A percentile compares a stretch with the other conserved stretches of the same genome.
phyloP scores from a whole-genome alignment of 2,329 filamentous ascomycete species.

The Penicillium digitatum region DNA sequence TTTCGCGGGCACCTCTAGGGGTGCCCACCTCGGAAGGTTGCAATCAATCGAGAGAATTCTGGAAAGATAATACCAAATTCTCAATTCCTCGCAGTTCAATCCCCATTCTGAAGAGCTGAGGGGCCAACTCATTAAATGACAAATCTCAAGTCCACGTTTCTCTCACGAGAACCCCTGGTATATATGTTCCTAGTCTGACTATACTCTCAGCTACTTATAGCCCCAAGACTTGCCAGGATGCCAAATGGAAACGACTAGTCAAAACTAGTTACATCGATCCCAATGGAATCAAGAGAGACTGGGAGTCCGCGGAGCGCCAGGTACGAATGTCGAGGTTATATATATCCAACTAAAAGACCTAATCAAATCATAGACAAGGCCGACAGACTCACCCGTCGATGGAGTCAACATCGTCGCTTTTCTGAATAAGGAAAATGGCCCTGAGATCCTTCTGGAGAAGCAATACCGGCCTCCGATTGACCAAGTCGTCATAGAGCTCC shows the following conservation, averaged over 20 bases:
- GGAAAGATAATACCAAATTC: neutral
- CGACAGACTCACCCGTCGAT: constrained; percentile 30
- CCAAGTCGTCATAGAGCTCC: constrained; percentile 56
- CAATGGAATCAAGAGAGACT: constrained; percentile 38
- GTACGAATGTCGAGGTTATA: constrained; percentile 19
- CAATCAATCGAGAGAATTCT: neutral
- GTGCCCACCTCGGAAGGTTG: neutral
- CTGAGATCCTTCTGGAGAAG: constrained; percentile 51
- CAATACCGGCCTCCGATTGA: constrained; percentile 58
- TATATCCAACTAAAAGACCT: neutral
- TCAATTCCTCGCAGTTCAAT: neutral
- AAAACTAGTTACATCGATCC: constrained; percentile 43
- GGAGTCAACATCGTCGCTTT: constrained; percentile 59
- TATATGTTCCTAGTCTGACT: constrained; percentile 6
- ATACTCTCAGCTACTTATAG: neutral
- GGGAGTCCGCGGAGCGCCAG: constrained; percentile 44
- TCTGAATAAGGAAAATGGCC: constrained; percentile 49
- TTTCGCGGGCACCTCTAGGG: neutral
- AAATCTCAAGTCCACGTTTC: constrained; percentile 23
- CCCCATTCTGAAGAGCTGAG: neutral
- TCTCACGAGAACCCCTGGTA: constrained; percentile 34
- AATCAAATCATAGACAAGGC: constrained; percentile 9
- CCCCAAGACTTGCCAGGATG: constrained; percentile 35
- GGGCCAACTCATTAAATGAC: neutral
- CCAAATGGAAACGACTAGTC: constrained; percentile 41